Percentiles rank a stretch among this genome's conserved stretches.
These are phyloP conservation scores for Podospora fimiseda DNA, from an alignment of 495 filamentous ascomycete genomes.

Conservation along the genomic window DNA sequence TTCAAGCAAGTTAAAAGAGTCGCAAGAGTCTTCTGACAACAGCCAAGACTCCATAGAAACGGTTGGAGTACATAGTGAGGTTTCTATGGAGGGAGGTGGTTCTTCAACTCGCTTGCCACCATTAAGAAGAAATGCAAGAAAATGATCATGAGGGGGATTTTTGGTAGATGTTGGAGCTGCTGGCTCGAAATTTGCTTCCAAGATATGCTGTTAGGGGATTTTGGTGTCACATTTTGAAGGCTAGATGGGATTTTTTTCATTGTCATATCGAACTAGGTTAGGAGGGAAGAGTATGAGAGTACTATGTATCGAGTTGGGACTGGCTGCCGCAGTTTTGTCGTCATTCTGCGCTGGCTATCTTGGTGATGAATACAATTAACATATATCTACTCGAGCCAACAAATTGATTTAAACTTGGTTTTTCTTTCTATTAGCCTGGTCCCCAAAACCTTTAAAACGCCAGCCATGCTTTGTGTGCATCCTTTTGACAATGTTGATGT, in stretches of 20 bases:
- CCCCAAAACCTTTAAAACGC: slow-evolving; percentile 10
- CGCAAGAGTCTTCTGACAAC: not conserved
- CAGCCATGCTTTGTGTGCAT: slow-evolving; percentile 5
- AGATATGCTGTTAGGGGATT: too few relatives aligned
- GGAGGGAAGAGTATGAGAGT: not conserved
- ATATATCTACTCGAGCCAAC: too few relatives aligned
- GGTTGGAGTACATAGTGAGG: not conserved
- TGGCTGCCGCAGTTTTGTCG: too few relatives aligned
- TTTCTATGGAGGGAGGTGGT: not conserved
- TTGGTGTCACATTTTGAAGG: too few relatives aligned
- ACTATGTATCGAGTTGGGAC: too few relatives aligned
- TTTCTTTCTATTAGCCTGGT: not conserved
- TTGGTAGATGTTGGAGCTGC: not conserved
- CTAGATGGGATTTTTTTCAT: too few relatives aligned
- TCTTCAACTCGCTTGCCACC: not conserved
- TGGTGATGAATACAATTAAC: too few relatives aligned
- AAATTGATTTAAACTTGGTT: not conserved
- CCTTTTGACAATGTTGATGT: not conserved
- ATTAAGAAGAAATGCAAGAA: not conserved
- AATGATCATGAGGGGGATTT: not conserved
- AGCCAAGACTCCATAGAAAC: not conserved
- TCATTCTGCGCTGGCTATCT: too few relatives aligned
- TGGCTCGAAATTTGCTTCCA: not conserved
- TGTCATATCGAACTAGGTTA: not conserved
- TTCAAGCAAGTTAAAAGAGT: not conserved